A percentile compares a stretch with the other conserved stretches of the same genome.
phyloP scores from a whole-genome alignment of 768 basidiomycete species.

The Calocera cornea region DNA sequence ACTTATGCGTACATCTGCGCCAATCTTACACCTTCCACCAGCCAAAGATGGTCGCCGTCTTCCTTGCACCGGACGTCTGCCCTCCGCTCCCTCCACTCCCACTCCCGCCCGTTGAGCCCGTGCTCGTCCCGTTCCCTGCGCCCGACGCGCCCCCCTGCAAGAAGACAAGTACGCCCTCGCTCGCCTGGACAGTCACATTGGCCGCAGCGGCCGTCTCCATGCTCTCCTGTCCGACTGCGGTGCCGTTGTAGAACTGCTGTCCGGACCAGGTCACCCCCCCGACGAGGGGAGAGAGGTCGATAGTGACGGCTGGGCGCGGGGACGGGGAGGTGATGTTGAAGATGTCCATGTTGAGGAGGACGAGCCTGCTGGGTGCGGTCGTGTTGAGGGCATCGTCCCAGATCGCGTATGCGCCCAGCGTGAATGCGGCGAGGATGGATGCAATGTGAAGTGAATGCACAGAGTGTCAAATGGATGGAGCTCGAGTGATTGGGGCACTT shows the following conservation, averaged over 20 bases:
- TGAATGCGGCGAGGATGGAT: too few species aligned
- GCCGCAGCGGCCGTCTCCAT: slow-evolving; percentile 17
- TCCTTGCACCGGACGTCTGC: neutral
- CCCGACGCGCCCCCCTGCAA: slow-evolving; percentile 3
- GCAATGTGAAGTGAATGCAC: too few species aligned
- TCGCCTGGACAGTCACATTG: slow-evolving; percentile 18
- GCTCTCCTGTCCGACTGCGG: slow-evolving; percentile 18
- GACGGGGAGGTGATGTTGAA: slow-evolving; percentile 16
- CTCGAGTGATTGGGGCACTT: too few species aligned
- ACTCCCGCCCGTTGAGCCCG: neutral
- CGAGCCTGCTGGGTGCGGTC: slow-evolving; percentile 17
- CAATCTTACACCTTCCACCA: neutral
- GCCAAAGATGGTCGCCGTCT: neutral
- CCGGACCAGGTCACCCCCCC: slow-evolving; percentile 21
- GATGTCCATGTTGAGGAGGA: slow-evolving; percentile 21
- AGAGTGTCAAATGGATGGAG: too few species aligned
- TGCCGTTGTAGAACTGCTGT: slow-evolving; percentile 24
- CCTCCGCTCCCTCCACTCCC: neutral
- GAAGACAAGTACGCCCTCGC: slow-evolving; percentile 24
- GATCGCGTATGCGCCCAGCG: slow-evolving; percentile 25
- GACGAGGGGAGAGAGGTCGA: slow-evolving; percentile 13
- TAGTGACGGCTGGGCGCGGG: slow-evolving; percentile 7
- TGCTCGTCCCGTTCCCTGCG: neutral
- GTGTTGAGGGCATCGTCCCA: slow-evolving; percentile 18
- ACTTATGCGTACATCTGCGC: too few species aligned